Percentiles rank a stretch among this genome's conserved stretches.
Evolutionary conservation across 768 basidiomycete genomes (phyloP).

Genomic region (Panellus pusillus): DNA sequence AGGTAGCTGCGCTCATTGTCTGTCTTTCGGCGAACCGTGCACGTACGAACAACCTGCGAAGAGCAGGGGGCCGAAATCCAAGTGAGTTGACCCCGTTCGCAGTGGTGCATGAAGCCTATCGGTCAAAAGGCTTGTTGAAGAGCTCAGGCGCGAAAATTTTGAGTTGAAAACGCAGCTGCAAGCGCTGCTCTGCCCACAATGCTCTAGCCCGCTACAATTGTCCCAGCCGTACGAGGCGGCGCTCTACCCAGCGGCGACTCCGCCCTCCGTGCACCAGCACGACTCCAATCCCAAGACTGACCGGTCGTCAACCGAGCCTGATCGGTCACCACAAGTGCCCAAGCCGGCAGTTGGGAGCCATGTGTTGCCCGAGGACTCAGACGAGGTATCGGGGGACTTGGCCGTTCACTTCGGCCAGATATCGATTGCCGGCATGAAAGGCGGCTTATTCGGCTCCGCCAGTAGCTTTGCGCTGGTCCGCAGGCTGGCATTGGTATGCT

Average conservation of each 20-base stretch:
- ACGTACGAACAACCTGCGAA: background rate
- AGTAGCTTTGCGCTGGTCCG: constrained; percentile 8
- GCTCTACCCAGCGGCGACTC: background rate
- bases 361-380: background rate
- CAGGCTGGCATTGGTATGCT: too few species aligned
- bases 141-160: constrained; percentile 7
- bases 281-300: background rate
- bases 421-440: background rate
- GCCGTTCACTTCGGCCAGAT: background rate
- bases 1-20: constrained; percentile 7
- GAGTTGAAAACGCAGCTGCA: constrained; percentile 6
- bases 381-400: background rate
- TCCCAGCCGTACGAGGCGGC: background rate
- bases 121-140: background rate
- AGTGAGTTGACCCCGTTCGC: background rate
- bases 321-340: background rate
- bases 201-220: constrained; percentile 6
- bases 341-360: too few species aligned
- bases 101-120: background rate
- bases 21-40: background rate
- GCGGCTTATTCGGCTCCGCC: constrained; percentile 1
- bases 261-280: background rate
- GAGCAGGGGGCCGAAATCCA: constrained; percentile 10
- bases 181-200: constrained; percentile 11
- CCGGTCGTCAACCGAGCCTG: background rate